Evolutionary conservation across 176 grass and related monocot genomes (phyloP).

Genomic region (Musa beccarii): DNA sequence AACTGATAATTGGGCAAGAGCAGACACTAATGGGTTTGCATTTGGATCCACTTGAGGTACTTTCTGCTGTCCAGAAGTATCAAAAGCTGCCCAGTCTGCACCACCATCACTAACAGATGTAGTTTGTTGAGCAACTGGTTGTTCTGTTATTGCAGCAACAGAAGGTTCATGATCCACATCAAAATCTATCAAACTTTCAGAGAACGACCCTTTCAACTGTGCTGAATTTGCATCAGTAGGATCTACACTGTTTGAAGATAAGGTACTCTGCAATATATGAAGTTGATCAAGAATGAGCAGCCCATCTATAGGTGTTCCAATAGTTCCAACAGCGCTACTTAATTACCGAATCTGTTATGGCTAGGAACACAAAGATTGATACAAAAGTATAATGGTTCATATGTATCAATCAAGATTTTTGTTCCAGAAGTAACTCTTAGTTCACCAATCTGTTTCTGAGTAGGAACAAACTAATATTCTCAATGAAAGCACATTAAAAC

Average conservation of each 20-base stretch:
- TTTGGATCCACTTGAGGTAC: conserved; percentile 35
- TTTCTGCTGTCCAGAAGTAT: conserved; percentile 50
- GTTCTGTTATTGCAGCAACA: conserved; percentile 21
- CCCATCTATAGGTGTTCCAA: background rate
- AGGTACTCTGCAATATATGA: conserved; percentile 43
- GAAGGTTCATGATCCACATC: conserved; percentile 44
- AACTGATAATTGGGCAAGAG: conserved; percentile 64
- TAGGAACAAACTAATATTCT: background rate
- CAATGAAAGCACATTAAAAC: background rate
- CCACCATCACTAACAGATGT: conserved; percentile 29
- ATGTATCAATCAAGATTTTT: too few species aligned
- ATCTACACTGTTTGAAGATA: conserved; percentile 55
- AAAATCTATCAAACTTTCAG: conserved; percentile 82
- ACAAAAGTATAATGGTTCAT: too few species aligned
- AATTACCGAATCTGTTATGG: background rate
- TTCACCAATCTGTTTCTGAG: background rate
- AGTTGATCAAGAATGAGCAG: conserved; percentile 14
- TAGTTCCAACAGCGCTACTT: background rate
- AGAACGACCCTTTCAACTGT: conserved; percentile 26
- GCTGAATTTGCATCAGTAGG: conserved; percentile 44
- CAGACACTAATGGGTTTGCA: conserved; percentile 51
- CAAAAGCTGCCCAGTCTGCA: conserved; percentile 84
- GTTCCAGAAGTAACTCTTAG: background rate
- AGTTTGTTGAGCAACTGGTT: conserved; percentile 36
- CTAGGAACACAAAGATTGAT: background rate